Percentiles rank a stretch among this genome's conserved stretches.
Conservation (phyloP, 2,329 filamentous ascomycete genomes). For the Teratosphaeria zuluensis region DNA sequence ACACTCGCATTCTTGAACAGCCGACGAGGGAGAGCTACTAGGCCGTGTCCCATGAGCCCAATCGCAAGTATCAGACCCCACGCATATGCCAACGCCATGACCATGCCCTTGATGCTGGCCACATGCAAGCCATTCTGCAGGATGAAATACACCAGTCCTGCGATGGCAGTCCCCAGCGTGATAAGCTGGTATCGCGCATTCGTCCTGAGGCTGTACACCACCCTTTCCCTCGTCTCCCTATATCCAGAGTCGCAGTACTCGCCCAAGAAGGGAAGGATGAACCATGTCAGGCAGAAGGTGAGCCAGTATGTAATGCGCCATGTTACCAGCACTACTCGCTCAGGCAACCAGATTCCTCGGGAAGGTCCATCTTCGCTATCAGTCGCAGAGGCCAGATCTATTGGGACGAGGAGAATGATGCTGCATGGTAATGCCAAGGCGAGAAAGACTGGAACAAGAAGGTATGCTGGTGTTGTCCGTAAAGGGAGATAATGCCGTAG, state of each 20-base stretch:
- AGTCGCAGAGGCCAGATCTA: slow-evolving; percentile 77
- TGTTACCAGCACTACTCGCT: slow-evolving; percentile 67
- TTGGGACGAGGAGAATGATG: slow-evolving; percentile 84
- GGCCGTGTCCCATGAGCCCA: slow-evolving; percentile 93
- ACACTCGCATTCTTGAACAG: slow-evolving; percentile 73
- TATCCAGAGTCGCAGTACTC: slow-evolving; percentile 94
- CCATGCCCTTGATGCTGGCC: slow-evolving; percentile 64
- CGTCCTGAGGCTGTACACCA: slow-evolving; percentile 73
- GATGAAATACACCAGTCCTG: slow-evolving; percentile 76
- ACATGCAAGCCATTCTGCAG: slow-evolving; percentile 65
- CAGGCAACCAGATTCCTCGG: slow-evolving; percentile 79
- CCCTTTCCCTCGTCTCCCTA: slow-evolving; percentile 68
- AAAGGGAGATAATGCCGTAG: slow-evolving; percentile 84
- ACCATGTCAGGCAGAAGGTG: slow-evolving; percentile 92
- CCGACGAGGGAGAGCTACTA: slow-evolving; percentile 79
- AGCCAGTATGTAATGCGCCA: slow-evolving; percentile 98
- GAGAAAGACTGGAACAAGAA: slow-evolving; percentile 87
- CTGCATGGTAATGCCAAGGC: slow-evolving; percentile 87
- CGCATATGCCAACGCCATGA: slow-evolving; percentile 91
- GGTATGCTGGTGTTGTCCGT: slow-evolving; percentile 79
- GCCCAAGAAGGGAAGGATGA: slow-evolving; percentile 82
- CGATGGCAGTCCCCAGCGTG: slow-evolving; percentile 57
- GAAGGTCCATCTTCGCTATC: slow-evolving; percentile 52
- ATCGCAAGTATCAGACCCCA: slow-evolving; percentile 89
- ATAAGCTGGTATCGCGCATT: slow-evolving; percentile 87